A percentile compares a stretch with the other conserved stretches of the same genome.
phyloP scores from a whole-genome alignment of 2,329 filamentous ascomycete species.

The Aspergillus sp. region DNA sequence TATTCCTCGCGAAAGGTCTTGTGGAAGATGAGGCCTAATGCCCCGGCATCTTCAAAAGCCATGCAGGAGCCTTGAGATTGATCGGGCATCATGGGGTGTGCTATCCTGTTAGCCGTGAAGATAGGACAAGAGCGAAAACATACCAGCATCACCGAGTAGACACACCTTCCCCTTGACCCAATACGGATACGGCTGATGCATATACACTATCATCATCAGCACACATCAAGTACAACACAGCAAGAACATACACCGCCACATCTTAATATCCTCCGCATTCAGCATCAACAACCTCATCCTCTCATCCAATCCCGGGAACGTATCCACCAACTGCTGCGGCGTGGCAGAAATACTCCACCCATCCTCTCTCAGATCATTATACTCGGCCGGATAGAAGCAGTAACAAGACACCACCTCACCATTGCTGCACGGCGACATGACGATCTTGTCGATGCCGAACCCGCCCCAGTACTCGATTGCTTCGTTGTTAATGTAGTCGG shows the following conservation, averaged over 20 bases:
- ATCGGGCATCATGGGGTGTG: constrained; percentile 30
- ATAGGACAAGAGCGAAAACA: neutral
- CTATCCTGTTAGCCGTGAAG: constrained; percentile 1
- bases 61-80: constrained; percentile 32
- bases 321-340: constrained; percentile 17
- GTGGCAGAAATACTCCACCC: constrained; percentile 18
- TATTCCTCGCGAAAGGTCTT: constrained; percentile 14
- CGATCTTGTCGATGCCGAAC: constrained; percentile 37
- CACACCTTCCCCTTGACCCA: constrained; percentile 24
- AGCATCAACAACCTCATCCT: constrained; percentile 16
- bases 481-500: constrained; percentile 30
- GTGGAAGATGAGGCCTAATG: constrained; percentile 32
- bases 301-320: constrained; percentile 17
- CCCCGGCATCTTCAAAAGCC: constrained; percentile 39
- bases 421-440: constrained; percentile 34
- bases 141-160: constrained; percentile 26
- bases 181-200: constrained; percentile 22
- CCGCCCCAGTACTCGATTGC: constrained; percentile 30
- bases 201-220: constrained; percentile 12
- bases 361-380: constrained; percentile 17
- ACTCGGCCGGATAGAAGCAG: constrained; percentile 29
- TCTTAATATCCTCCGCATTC: constrained; percentile 20
- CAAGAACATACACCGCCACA: constrained; percentile 17
- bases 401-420: constrained; percentile 36
- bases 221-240: neutral